Conservation (phyloP, 2,329 filamentous ascomycete species). For the Septoria petroselini region DNA sequence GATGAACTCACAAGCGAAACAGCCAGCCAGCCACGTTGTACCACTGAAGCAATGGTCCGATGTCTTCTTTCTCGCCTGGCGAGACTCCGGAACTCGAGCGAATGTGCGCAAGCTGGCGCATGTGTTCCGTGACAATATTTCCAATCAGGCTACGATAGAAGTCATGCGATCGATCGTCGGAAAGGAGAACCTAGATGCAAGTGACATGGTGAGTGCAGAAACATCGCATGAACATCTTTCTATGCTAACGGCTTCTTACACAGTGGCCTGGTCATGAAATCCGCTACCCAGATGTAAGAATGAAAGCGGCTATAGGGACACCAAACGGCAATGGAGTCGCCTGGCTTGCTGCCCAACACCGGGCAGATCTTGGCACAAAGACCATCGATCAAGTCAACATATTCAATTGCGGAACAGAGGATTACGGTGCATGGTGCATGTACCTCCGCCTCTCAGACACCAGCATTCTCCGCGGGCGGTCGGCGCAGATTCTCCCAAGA, state of each 20-base stretch:
- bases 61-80: neutral
- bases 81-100: neutral
- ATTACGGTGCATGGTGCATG: neutral
- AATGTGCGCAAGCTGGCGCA: neutral
- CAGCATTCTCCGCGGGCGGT: too few species aligned
- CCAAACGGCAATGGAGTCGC: slow-evolving; percentile 12
- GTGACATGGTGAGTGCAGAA: slow-evolving; percentile 1
- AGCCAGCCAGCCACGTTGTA: neutral
- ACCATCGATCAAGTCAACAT: slow-evolving; percentile 10
- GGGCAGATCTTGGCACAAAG: slow-evolving; percentile 1
- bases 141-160: neutral
- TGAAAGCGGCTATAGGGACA: slow-evolving; percentile 4
- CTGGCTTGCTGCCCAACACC: slow-evolving; percentile 11
- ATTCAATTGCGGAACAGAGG: neutral
- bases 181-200: neutral
- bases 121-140: slow-evolving; percentile 2
- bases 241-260: neutral
- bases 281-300: neutral
- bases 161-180: slow-evolving; percentile 4
- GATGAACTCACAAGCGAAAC: neutral
- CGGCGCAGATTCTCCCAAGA: too few species aligned
- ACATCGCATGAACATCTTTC: neutral
- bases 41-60: slow-evolving; percentile 10
- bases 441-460: neutral
- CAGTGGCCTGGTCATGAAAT: slow-evolving; percentile 6